These are phyloP conservation scores for Xylaria longipes DNA, from an alignment of 495 filamentous ascomycete genomes.

Conservation along the genomic window DNA sequence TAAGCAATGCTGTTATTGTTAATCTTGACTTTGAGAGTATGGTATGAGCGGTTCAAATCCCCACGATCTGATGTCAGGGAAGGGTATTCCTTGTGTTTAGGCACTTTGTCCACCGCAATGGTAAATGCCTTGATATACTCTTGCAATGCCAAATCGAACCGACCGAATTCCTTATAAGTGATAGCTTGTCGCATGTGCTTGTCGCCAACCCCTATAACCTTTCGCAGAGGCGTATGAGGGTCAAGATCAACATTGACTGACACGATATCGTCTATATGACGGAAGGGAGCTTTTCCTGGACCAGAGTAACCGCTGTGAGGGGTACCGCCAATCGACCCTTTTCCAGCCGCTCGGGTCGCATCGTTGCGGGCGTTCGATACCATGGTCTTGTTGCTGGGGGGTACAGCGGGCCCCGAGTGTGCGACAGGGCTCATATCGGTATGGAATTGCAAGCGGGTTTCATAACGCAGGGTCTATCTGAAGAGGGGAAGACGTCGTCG, in stretches of 20 bases:
- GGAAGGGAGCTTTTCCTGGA: conserved; percentile 53
- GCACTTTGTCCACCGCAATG: conserved; percentile 76
- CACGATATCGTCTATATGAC: conserved; percentile 78
- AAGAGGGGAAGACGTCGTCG: not conserved
- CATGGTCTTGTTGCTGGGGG: conserved; percentile 20
- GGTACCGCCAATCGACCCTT: not conserved
- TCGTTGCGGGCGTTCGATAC: conserved; percentile 4
- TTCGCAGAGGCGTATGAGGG: conserved; percentile 53
- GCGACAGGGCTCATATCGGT: conserved; percentile 36
- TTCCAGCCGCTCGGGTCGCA: conserved; percentile 10
- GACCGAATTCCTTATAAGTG: conserved; percentile 56
- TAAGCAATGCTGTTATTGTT: conserved; percentile 53
- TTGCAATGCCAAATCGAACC: conserved; percentile 57
- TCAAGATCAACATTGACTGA: conserved; percentile 52
- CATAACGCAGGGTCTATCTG: conserved; percentile 18
- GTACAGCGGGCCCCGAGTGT: conserved; percentile 23
- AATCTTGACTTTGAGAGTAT: conserved; percentile 55
- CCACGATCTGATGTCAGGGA: conserved; percentile 53
- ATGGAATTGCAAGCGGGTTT: not conserved
- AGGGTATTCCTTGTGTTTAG: conserved; percentile 70
- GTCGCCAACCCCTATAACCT: conserved; percentile 58
- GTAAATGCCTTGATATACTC: conserved; percentile 84
- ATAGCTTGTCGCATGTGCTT: conserved; percentile 57
- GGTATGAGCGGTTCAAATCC: conserved; percentile 55
- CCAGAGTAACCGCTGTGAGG: conserved; percentile 24